Evolutionary conservation across 768 basidiomycete genomes (phyloP).

Genomic region (Kwoniella sp.): DNA sequence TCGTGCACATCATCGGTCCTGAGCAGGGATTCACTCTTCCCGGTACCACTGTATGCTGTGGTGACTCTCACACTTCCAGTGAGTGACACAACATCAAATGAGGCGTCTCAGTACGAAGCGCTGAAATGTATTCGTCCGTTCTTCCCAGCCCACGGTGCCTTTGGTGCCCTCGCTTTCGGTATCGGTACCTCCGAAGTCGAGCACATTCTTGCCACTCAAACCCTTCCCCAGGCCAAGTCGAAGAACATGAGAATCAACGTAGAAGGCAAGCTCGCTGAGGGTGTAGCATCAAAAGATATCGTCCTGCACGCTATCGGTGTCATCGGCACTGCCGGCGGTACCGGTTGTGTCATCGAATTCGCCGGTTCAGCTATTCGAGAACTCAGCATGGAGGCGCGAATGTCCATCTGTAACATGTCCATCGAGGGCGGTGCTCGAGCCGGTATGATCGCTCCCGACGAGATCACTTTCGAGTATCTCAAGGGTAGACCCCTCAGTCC

Average conservation of each 20-base stretch:
- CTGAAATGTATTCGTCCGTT: not conserved
- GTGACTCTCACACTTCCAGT: constrained; percentile 93
- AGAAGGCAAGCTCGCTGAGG: constrained; percentile 76
- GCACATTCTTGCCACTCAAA: constrained; percentile 90
- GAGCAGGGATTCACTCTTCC: constrained; percentile 85
- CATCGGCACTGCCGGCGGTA: constrained; percentile 92
- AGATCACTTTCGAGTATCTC: constrained; percentile 82
- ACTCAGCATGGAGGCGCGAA: constrained; percentile 86
- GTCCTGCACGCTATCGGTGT: constrained; percentile 86
- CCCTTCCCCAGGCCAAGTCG: constrained; percentile 78
- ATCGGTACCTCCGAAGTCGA: constrained; percentile 94
- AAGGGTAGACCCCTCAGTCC: constrained; percentile 78
- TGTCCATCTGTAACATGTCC: constrained; percentile 81
- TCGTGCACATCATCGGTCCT: constrained; percentile 87
- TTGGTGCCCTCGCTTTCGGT: constrained; percentile 88
- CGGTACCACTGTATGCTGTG: constrained; percentile 69
- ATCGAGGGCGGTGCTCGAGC: constrained; percentile 92
- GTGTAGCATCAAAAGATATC: constrained; percentile 84
- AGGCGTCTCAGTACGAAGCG: not conserved
- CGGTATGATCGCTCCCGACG: constrained; percentile 89
- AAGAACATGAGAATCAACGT: constrained; percentile 93
- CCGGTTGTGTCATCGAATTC: constrained; percentile 87
- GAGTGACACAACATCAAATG: constrained; percentile 49
- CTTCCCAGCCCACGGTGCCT: constrained; percentile 77
- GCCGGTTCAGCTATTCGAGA: constrained; percentile 82